Base-by-base conservation (phyloP, 805 yeast species). In the Candida nonsorbophila region DNA sequence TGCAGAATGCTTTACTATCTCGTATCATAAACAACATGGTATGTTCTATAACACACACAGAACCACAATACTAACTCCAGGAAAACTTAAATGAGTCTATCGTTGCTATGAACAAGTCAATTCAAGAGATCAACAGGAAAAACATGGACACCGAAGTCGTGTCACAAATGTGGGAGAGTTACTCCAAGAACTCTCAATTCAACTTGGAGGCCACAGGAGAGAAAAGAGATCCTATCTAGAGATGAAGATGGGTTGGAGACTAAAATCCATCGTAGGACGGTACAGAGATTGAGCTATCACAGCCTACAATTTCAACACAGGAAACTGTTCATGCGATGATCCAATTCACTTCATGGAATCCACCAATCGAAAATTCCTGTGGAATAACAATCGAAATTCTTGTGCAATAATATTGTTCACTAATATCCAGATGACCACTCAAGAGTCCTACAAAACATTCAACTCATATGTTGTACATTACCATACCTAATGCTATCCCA, bases 161-260 rank as follows among this genome's bases (percentile, higher is more conserved):
- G 22, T 71, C 86, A 3, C 83, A 77, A 42, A 74, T 85, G 72
- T 83, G 92, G 84, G 83, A 77, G 32, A 80, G 77, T 42, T 85
- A 84, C 47, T 70, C 74, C 35, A 70, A 78, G 22, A 81, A 79
- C 42, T 77, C 81, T 3, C 77, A 77, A 41, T 83, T 77, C 54
- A 81, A 83, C 42, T 49, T 85, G 24, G 73, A 75, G 23, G 72
- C 82, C 11, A 79, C 85, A 1, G 77, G 75, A 1, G 78, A 77
- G 46, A 68, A 74, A 37, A 67, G 74, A 25, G 72, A 67, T n/a
- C 77, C 79, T 4, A 41, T 71, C 24, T 64, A 33, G 42, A 25
- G 21, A 28, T 11, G 6, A 6, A 5, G 17, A 6, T 24, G n/a
- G 17, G 14, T 13, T 16, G 28, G 20, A 13, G 10, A 18, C 9